Conservation (phyloP, 495 filamentous ascomycete species). For the Penicillium manginii region DNA sequence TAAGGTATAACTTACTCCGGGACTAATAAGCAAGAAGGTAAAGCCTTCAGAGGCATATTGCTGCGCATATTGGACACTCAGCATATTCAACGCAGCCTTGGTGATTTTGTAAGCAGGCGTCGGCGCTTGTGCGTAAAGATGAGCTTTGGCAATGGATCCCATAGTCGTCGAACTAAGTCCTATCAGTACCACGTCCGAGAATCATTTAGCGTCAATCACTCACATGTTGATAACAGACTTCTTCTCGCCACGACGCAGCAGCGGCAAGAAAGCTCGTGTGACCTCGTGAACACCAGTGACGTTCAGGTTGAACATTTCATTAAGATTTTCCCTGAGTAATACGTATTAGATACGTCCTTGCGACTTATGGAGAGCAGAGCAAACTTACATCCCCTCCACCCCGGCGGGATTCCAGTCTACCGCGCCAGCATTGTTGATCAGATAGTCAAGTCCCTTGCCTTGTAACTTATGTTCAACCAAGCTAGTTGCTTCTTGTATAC, state of each 20-base stretch:
- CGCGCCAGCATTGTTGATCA: slow-evolving; percentile 57
- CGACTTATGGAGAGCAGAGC: not conserved
- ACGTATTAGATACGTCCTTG: not conserved
- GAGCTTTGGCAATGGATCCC: slow-evolving; percentile 43
- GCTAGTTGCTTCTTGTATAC: slow-evolving; percentile 45
- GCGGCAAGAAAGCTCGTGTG: slow-evolving; percentile 48
- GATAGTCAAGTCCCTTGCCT: slow-evolving; percentile 50
- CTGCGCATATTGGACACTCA: slow-evolving; percentile 52
- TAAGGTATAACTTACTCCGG: slow-evolving; percentile 43
- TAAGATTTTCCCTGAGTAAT: slow-evolving; percentile 36
- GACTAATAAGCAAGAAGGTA: slow-evolving; percentile 46
- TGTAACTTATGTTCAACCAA: slow-evolving; percentile 38
- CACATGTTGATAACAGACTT: slow-evolving; percentile 56
- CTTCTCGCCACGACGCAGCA: slow-evolving; percentile 44
- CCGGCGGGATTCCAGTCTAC: slow-evolving; percentile 25
- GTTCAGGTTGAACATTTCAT: slow-evolving; percentile 47
- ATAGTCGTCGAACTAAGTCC: slow-evolving; percentile 36
- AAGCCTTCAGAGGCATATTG: slow-evolving; percentile 46
- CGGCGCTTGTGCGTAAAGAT: slow-evolving; percentile 19
- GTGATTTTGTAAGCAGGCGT: slow-evolving; percentile 54
- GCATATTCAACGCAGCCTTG: slow-evolving; percentile 55
- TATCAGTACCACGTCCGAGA: not conserved
- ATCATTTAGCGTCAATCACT: slow-evolving; percentile 1
- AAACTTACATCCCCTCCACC: slow-evolving; percentile 38
- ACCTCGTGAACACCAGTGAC: slow-evolving; percentile 47